Percentiles rank a stretch among this genome's conserved stretches.
phyloP scores from a whole-genome alignment of 2,329 filamentous ascomycete genomes.

The Colletotrichum falcatum region DNA sequence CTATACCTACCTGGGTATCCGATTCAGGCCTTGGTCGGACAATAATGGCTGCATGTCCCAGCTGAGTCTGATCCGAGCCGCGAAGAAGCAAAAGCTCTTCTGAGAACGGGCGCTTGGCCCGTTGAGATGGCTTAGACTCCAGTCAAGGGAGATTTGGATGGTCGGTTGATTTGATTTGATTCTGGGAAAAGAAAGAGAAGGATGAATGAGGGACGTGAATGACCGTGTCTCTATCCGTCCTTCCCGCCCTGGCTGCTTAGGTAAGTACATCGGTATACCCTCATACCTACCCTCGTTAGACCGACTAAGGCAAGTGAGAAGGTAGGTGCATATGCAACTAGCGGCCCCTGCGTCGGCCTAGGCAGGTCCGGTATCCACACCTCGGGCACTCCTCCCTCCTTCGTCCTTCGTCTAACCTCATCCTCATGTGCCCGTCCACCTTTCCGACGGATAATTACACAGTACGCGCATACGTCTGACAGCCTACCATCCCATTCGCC shows the following conservation, averaged over 20 bases:
- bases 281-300: too few relatives aligned
- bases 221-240: too few relatives aligned
- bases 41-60: conserved; percentile 7
- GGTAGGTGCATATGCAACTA: not conserved
- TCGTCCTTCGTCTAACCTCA: not conserved
- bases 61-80: not conserved
- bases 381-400: too few relatives aligned
- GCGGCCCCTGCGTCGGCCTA: not conserved
- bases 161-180: not conserved
- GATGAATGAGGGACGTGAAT: not conserved
- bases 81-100: not conserved
- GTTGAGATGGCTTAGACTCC: not conserved
- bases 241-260: too few relatives aligned
- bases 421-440: too few relatives aligned
- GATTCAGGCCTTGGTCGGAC: conserved; percentile 24
- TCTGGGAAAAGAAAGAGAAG: not conserved
- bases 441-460: not conserved
- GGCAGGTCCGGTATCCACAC: too few relatives aligned
- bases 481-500: not conserved
- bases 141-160: not conserved
- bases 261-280: too few relatives aligned
- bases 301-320: too few relatives aligned
- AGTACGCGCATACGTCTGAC: not conserved
- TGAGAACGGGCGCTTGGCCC: not conserved
- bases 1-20: too few relatives aligned